Evolutionary conservation across 164 flowering plant genomes (phyloP).

Genomic region (Liquidambar formosana): DNA sequence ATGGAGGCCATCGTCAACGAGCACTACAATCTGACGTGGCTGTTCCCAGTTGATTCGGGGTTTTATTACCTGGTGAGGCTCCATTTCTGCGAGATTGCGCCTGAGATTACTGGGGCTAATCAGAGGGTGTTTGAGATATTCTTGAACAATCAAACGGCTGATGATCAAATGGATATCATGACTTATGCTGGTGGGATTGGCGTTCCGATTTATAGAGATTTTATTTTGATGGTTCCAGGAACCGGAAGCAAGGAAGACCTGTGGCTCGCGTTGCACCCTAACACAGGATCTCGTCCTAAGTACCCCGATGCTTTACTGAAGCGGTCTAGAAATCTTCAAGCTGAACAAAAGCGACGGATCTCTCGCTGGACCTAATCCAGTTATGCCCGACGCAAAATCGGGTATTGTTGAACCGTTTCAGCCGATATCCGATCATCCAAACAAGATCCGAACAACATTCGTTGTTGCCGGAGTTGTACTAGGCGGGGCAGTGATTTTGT

Average conservation of each 20-base stretch:
- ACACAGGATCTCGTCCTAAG: neutral
- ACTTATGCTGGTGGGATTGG: slow-evolving; percentile 9
- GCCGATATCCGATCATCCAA: neutral
- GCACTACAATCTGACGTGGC: slow-evolving; percentile 22
- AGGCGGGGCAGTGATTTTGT: slow-evolving; percentile 18
- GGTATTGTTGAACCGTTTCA: neutral
- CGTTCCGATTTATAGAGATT: slow-evolving; percentile 20
- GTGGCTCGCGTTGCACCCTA: slow-evolving; percentile 19
- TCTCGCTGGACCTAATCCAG: slow-evolving; percentile 24
- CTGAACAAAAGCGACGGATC: slow-evolving; percentile 9
- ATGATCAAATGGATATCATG: slow-evolving; percentile 13
- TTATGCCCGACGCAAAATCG: neutral
- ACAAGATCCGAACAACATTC: neutral
- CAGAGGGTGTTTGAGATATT: slow-evolving; percentile 24
- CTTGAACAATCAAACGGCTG: slow-evolving; percentile 20
- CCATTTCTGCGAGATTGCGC: slow-evolving; percentile 27
- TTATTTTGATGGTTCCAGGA: slow-evolving; percentile 9
- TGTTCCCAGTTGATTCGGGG: slow-evolving; percentile 22
- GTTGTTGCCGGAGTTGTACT: slow-evolving; percentile 28
- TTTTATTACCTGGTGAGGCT: slow-evolving; percentile 25
- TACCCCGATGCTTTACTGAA: slow-evolving; percentile 17
- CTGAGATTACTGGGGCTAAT: neutral
- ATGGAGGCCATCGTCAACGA: neutral
- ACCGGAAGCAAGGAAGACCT: neutral
- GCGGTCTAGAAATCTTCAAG: slow-evolving; percentile 29